Conservation (phyloP, 257 asterid species). For the Solanum paucissectum region DNA sequence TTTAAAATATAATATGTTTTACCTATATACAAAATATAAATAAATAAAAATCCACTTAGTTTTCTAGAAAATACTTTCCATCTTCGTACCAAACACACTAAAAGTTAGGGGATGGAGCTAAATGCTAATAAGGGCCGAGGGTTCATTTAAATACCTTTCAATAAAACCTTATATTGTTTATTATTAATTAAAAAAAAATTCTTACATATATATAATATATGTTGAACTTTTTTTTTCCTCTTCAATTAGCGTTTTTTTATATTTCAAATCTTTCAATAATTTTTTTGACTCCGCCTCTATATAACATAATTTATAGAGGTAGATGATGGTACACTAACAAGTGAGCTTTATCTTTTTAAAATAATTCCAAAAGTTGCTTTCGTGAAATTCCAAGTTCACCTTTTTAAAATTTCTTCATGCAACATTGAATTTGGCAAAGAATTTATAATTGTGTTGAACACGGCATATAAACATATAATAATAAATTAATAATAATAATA, state of each 20-base stretch:
- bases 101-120: no score
- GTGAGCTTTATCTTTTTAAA: neutral
- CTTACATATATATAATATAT: no score
- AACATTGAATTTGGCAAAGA: neutral
- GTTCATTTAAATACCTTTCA: no score
- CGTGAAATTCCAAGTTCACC: neutral
- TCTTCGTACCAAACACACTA: no score
- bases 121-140: no score
- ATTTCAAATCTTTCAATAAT: rapidly evolving
- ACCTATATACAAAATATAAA: no score
- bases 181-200: no score
- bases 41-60: no score
- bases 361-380: neutral
- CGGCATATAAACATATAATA: neutral
- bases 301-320: no score
- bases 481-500: no score
- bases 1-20: no score
- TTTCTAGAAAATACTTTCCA: neutral
- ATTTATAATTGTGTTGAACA: constrained; percentile 1
- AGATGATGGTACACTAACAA: neutral
- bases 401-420: neutral
- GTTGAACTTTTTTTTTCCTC: neutral
- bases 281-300: rapidly evolving
- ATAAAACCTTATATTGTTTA: no score
- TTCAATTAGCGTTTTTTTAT: neutral